Evolutionary conservation across 1,139 yeast genomes (phyloP), one percentile per base, ranked within the genome.

Genomic region (Sugiyamaella castrensis): DNA sequence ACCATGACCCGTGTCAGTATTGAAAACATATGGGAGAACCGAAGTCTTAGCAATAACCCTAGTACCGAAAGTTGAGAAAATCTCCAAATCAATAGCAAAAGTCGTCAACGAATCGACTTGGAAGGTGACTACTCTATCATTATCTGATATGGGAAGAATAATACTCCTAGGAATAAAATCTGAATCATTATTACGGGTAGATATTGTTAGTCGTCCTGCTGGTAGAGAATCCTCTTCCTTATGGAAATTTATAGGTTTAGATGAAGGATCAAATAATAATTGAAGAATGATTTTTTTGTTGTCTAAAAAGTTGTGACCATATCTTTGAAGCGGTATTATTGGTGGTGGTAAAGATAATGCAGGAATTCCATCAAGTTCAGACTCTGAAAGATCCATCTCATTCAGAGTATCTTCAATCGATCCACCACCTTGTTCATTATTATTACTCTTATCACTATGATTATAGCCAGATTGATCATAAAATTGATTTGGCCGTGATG

Each of bases 271-370:
- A 55, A 84, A 79, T 3, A 80, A 76, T 40, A 92, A 71, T 63
- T 91, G 95, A 33, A 92, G 77, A 57, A 89, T 81, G 2, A 87
- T 88, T 62, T 87, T 88, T 48, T 68, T 65, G 63, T 84, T 87
- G 62, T 92, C 98, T 61, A 92, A 71, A 70, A 89, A 92, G 67
- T 89, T 92, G 69, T 92, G 98, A 8, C 98, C 98, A 63, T 92
- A 92, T 57, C 95, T 78, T 61, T 97, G 77, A 48, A 92, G 72
- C 0, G 98, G 98, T 43, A 92, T 80, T 47, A 92, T 88, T 9
- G 98, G 98, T 0, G 98, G 98, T 0, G 98, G 98, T 50, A 92
- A 74, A 32, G 89, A 81, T 51, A 92, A 75, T 60, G 88, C 96
- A 0, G 98, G 98, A 44, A 92, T 91, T 19, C 82, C 77, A 58